These are phyloP conservation scores for Komagataella mondaviorum DNA, from an alignment of 805 yeast species.

Conservation along the genomic window DNA sequence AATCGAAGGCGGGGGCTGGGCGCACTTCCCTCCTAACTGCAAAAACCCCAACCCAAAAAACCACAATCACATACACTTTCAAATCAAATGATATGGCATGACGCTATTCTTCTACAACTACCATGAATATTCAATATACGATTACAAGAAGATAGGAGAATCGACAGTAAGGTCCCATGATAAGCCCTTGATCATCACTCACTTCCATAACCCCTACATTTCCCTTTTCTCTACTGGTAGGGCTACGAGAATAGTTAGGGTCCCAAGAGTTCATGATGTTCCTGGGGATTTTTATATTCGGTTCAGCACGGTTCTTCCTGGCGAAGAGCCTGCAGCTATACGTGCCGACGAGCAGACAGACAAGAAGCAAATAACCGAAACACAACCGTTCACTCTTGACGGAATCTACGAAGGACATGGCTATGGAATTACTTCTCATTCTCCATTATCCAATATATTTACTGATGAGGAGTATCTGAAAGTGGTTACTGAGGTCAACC, in stretches of 20 bases:
- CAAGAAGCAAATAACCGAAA: not conserved
- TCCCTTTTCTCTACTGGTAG: conserved; percentile 16
- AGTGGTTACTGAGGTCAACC: conserved; percentile 33
- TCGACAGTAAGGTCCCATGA: conserved; percentile 15
- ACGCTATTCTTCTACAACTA: conserved; percentile 43
- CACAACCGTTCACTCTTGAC: conserved; percentile 10
- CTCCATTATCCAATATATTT: conserved; percentile 32
- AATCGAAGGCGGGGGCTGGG: not conserved
- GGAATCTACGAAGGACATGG: conserved; percentile 26
- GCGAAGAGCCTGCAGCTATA: conserved; percentile 53
- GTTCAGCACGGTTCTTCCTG: conserved; percentile 25
- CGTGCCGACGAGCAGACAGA: conserved; percentile 2
- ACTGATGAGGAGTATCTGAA: conserved; percentile 21
- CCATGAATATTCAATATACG: conserved; percentile 39
- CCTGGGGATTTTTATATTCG: conserved; percentile 18
- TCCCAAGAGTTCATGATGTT: conserved; percentile 37
- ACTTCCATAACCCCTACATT: conserved; percentile 49
- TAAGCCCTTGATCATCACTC: conserved; percentile 37
- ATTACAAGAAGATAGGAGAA: conserved; percentile 13
- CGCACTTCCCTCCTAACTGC: not conserved
- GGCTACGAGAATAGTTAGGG: conserved; percentile 45
- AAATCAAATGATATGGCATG: not conserved
- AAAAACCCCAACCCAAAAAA: not conserved
- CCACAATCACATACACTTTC: not conserved
- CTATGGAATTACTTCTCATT: conserved; percentile 39